Base-by-base conservation (phyloP, 2,329 filamentous ascomycete genomes). In the Leptodontidium sp. region DNA sequence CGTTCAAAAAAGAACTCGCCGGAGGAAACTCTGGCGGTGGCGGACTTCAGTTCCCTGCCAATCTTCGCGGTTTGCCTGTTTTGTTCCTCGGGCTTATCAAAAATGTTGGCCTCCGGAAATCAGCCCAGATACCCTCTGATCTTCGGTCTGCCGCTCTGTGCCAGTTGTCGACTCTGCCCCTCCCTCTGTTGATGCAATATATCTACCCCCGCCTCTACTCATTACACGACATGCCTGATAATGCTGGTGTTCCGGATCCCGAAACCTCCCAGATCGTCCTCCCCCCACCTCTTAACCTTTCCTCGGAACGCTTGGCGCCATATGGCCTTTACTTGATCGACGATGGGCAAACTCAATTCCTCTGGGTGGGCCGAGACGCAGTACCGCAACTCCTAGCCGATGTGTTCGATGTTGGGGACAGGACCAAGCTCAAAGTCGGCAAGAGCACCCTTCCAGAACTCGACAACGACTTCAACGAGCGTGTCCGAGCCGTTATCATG, bases 241-340 rank as follows among this genome's bases (percentile, higher is more conserved):
- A 91, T 74, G 94, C 94, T 7, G 96, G 96, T 67, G 85, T 94
- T 38, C 93, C 94, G 0, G 92, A 98, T 75, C 88, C 91, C 40
- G 88, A 92, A 78, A 97, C 93, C 2, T 94, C 93, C 75, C 93
- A 97, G 77, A 98, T 97, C 72, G 86, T 93, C 61, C 89, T 99
- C 65, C 96, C 96, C 29, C 93, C 93, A 4, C 86, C 93, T 0
- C 78, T 93, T 76, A 98, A 98, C 80, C 86, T 98, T 68, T 94
- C 93, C 2, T 97, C 94, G 1, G 93, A 95, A 80, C 89, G 92
- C 58, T 87, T 99, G 61, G 93, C 93, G 3, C 88, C 94, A 0
- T 97, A 97, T 78, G 96, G 96, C 35, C 84, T 99, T 21, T 99
- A 99, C 81, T 87, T 99, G 68, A 96, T 99, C 75, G 96, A 99